Evolutionary conservation across 345 rosid genomes (phyloP), one percentile per base, ranked within the genome.

Genomic region (Citrus medica): DNA sequence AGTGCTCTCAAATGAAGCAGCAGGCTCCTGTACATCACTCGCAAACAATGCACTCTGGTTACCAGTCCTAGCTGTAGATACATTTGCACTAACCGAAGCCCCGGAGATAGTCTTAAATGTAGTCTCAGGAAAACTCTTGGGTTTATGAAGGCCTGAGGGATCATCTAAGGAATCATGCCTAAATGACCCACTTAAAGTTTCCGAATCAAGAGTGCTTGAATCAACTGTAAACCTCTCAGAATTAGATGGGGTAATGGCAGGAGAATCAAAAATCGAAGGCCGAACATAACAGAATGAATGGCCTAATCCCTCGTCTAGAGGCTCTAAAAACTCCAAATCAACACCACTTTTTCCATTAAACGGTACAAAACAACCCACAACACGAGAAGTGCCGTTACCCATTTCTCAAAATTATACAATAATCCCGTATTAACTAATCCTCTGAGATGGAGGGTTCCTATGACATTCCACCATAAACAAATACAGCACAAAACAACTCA

Each of bases 331-430:
- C 82, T 91, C 98, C 81, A 91, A 87, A 89, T 92, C 98, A 24
- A 89, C 95, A 37, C 94, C 93, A 40, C 87, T 84, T 82, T 93
- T 95, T 5, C 89, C 97, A 85, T 85, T 87, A 16, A 88, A 91
- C 19, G 98, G 95, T 84, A 87, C 93, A 53, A 95, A 93, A 80
- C 98, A 95, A 55, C 98, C 98, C 73, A 92, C 91, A 72, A 95
- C 97, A 73, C 98, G 95, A 84, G 98, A 95, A 84, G 98, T 92
- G 80, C 95, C 90, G 90, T 92, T 95, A 60, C 98, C 98, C 98
- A 95, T 95, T 75, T 74, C 48, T 51, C 71, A 64, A 75, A 76
- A 78, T 79, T 51, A 62, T 77, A 79, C 35, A 78, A 80, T 1
- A 84, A 53, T 19, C 82, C 87, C 83, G 85, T 77, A 62, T 61